These are phyloP conservation scores for Gautieria morchelliformis DNA, from an alignment of 768 basidiomycete genomes.

Conservation along the genomic window DNA sequence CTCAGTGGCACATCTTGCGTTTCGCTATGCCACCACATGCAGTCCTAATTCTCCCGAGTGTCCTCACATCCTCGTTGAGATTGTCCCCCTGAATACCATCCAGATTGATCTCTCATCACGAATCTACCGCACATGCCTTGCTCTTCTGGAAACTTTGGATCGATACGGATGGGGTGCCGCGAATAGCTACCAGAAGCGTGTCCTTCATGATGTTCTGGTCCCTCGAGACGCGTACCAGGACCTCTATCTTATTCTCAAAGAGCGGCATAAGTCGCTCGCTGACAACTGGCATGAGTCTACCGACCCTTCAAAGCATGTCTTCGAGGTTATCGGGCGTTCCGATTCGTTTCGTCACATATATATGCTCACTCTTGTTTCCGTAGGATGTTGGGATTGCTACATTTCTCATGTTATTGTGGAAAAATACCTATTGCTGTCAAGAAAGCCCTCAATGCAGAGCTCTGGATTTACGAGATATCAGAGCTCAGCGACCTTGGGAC, in stretches of 20 bases:
- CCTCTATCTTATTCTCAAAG: constrained; percentile 78
- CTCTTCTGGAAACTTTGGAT: constrained; percentile 73
- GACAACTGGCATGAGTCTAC: constrained; percentile 72
- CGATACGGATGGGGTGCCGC: constrained; percentile 84
- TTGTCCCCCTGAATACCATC: constrained; percentile 36
- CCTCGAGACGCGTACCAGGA: constrained; percentile 79
- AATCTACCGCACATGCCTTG: constrained; percentile 71
- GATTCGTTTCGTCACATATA: background rate
- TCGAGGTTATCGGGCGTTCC: constrained; percentile 46
- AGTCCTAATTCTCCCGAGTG: constrained; percentile 13
- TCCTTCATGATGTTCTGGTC: constrained; percentile 72
- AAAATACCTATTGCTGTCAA: constrained; percentile 43
- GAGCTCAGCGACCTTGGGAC: constrained; percentile 43
- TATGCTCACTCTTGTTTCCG: background rate
- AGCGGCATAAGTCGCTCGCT: constrained; percentile 70
- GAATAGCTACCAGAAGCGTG: constrained; percentile 79
- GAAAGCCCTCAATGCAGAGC: background rate
- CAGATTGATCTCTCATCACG: constrained; percentile 48
- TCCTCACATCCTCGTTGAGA: constrained; percentile 45
- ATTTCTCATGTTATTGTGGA: constrained; percentile 89
- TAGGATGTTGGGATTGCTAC: constrained; percentile 95
- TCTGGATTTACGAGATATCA: constrained; percentile 8
- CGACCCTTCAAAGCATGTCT: constrained; percentile 85
- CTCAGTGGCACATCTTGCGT: constrained; percentile 66
- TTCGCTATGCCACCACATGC: constrained; percentile 47